Evolutionary conservation across 2,329 filamentous ascomycete genomes (phyloP), one percentile per base, ranked within the genome.

Genomic region (Fusarium mundagurra): DNA sequence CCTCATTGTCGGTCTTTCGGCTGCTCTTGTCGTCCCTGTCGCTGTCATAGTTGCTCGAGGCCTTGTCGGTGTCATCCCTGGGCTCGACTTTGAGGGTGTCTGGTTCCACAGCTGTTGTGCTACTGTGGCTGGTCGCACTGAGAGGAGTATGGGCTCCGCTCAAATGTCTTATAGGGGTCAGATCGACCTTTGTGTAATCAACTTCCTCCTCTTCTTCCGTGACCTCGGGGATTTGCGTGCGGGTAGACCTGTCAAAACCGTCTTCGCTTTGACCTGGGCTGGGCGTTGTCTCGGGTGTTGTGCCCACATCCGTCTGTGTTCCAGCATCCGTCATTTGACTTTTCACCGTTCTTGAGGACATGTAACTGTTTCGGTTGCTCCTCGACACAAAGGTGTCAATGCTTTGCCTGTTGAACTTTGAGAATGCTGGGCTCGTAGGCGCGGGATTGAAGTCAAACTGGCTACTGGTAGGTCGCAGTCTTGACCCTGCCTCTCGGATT

Each of bases 401-500:
- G 82, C 94, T 97, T 79, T 90, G 90, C 69, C 93, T 81, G 85
- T 91, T 82, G 70, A 87, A 88, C 67, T 85, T 87, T 59, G 85
- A 84, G 64, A 87, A 89, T n/a, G 91, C 84, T 2, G 95, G 94
- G 81, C 94, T 97, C 16, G 90, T 90, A 3, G 94, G 92, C 60
- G 88, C 90, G 7, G 94, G 93, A 74, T 91, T 91, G 82, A 94
- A 96, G 79, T 96, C 94, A 81, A 98, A 97, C 75, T 93, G 90
- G 66, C 92, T 94, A 84, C 92, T 94, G 31, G 89, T 87, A 6
- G 95, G 94, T 63, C 94, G 88, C 61, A 90, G 86, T 12, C 78
- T 79, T 57, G 91, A 90, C 39, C 94, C 95, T n/a, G 95, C 95
- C 84, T 98, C 95, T 60, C 93, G 90, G 74, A 98, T 96, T 77